A percentile compares a stretch with the other conserved stretches of the same genome.
Evolutionary conservation across 2,329 filamentous ascomycete genomes (phyloP).

Genomic region (Ophiostoma sp.): DNA sequence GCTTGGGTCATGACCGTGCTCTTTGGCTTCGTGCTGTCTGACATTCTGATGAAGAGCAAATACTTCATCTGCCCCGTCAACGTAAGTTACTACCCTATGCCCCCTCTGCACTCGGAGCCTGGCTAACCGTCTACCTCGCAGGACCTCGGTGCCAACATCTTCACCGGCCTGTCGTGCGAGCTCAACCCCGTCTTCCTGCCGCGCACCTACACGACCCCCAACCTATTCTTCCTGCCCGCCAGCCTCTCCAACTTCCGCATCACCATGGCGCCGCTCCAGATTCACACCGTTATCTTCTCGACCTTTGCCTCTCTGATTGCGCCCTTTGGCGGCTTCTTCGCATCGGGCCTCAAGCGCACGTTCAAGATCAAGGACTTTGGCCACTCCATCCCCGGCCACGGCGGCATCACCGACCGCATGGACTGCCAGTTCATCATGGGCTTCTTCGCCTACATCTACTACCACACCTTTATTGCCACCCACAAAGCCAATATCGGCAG

Average conservation of each 20-base stretch:
- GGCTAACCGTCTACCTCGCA: conserved; percentile 30
- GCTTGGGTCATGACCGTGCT: conserved; percentile 94
- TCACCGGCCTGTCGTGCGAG: conserved; percentile 82
- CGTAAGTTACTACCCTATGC: conserved; percentile 39
- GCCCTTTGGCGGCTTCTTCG: conserved; percentile 97
- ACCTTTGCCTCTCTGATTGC: conserved; percentile 95
- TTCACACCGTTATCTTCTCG: conserved; percentile 84
- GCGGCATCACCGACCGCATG: conserved; percentile 98
- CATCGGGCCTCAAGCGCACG: conserved; percentile 91
- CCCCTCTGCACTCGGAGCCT: background rate
- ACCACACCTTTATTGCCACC: conserved; percentile 90
- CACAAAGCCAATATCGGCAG: conserved; percentile 79
- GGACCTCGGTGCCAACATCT: conserved; percentile 88
- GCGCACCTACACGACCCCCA: conserved; percentile 65
- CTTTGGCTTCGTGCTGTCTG: conserved; percentile 75
- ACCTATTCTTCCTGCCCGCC: conserved; percentile 65
- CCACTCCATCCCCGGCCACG: conserved; percentile 94
- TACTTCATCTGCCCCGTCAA: conserved; percentile 99
- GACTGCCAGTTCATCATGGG: conserved; percentile 99
- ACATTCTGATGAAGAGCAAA: conserved; percentile 80
- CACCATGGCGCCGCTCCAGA: conserved; percentile 79
- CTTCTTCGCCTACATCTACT: conserved; percentile 97
- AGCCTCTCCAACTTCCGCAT: conserved; percentile 53
- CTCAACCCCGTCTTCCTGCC: conserved; percentile 88
- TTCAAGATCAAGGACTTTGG: conserved; percentile 99